These are phyloP conservation scores for Aspergillus sclerotialis DNA, from an alignment of 2,329 filamentous ascomycete genomes.

Conservation along the genomic window DNA sequence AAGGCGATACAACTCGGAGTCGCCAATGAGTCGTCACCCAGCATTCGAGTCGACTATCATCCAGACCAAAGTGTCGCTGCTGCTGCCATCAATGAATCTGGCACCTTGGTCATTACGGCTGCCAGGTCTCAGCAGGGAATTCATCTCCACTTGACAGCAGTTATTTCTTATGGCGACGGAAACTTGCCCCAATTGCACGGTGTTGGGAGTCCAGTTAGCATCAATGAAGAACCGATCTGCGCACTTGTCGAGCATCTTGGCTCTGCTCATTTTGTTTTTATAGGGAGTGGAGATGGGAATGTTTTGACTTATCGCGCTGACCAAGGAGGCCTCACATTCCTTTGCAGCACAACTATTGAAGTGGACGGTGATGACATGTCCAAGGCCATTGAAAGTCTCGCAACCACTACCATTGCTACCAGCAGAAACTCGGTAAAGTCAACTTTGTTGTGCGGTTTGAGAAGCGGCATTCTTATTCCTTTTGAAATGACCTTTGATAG, in stretches of 20 bases:
- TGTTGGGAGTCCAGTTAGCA: slow-evolving; percentile 13
- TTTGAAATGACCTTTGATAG: slow-evolving; percentile 22
- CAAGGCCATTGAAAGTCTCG: slow-evolving; percentile 29
- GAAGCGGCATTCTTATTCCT: slow-evolving; percentile 37
- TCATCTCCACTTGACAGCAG: slow-evolving; percentile 20
- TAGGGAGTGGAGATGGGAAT: slow-evolving; percentile 34
- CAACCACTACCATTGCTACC: slow-evolving; percentile 15
- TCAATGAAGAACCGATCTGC: slow-evolving; percentile 31
- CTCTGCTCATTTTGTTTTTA: slow-evolving; percentile 24
- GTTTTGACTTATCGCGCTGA: slow-evolving; percentile 25
- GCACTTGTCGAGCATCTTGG: slow-evolving; percentile 24
- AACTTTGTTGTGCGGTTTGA: slow-evolving; percentile 39
- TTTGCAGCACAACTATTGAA: slow-evolving; percentile 18
- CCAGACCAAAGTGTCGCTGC: slow-evolving; percentile 18
- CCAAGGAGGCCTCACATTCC: slow-evolving; percentile 12
- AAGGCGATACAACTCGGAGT: slow-evolving; percentile 26
- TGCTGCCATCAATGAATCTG: slow-evolving; percentile 22
- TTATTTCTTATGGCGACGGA: slow-evolving; percentile 10
- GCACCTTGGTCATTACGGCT: slow-evolving; percentile 22
- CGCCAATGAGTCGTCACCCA: slow-evolving; percentile 13
- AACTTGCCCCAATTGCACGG: slow-evolving; percentile 12
- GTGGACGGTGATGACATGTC: slow-evolving; percentile 22
- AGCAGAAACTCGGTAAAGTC: slow-evolving; percentile 8
- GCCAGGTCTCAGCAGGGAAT: slow-evolving; percentile 18
- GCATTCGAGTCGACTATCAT: slow-evolving; percentile 15